These are phyloP conservation scores for Rhodotorula graminis DNA, from an alignment of 768 basidiomycete species.

Conservation along the genomic window DNA sequence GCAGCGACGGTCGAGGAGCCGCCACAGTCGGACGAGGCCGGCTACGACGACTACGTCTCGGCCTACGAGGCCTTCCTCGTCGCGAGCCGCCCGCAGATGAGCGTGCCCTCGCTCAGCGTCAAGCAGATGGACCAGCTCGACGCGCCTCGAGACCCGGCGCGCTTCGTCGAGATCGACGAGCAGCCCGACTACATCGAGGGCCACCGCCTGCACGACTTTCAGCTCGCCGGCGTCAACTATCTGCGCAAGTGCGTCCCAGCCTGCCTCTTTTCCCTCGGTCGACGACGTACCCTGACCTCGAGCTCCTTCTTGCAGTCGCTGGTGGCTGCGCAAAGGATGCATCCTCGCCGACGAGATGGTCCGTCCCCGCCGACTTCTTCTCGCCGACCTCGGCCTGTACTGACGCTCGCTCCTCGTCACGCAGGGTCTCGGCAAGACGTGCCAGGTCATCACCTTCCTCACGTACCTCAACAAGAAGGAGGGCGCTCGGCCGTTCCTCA, in stretches of 20 bases:
- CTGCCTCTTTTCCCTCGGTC: conserved; percentile 39
- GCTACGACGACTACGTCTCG: conserved; percentile 59
- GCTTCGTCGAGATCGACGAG: conserved; percentile 53
- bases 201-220: conserved; percentile 49
- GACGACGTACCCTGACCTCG: conserved; percentile 51
- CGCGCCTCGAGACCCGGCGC: conserved; percentile 44
- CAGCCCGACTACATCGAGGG: conserved; percentile 60
- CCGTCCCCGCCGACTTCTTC: background rate
- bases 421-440: conserved; percentile 70
- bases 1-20: conserved; percentile 31
- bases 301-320: conserved; percentile 65
- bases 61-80: conserved; percentile 66
- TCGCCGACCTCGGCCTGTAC: background rate
- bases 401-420: background rate
- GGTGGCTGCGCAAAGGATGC: conserved; percentile 78
- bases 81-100: conserved; percentile 60
- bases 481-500: conserved; percentile 69
- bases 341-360: conserved; percentile 95
- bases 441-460: conserved; percentile 71
- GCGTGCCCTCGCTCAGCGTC: conserved; percentile 50
- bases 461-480: conserved; percentile 60
- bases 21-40: conserved; percentile 51
- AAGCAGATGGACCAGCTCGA: conserved; percentile 41
- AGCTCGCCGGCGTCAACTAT: conserved; percentile 50
- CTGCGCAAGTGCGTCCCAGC: conserved; percentile 26